A percentile compares a stretch with the other conserved stretches of the same genome.
Evolutionary conservation across 306 rosid species (phyloP).

Genomic region (Fragaria iinumae): DNA sequence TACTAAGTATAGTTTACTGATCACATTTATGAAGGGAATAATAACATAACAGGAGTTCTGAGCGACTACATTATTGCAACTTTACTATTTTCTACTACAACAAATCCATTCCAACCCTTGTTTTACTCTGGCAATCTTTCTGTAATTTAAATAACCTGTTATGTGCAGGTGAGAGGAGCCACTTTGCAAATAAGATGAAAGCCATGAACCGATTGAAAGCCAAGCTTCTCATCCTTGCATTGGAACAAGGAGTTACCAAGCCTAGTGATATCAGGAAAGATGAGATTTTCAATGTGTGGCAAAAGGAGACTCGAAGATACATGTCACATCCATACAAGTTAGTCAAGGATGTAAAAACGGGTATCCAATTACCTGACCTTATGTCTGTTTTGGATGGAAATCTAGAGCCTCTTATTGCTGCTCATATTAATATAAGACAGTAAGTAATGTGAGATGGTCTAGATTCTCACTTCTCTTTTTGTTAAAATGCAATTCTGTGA

Average conservation of each 20-base stretch:
- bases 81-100: background rate
- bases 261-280: slow-evolving; percentile 46
- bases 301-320: slow-evolving; percentile 54
- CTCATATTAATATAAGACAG: slow-evolving; percentile 52
- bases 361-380: slow-evolving; percentile 49
- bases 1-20: background rate
- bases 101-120: background rate
- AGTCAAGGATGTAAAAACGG: slow-evolving; percentile 71
- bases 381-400: slow-evolving; percentile 66
- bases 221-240: slow-evolving; percentile 60
- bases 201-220: slow-evolving; percentile 75
- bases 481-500: slow-evolving; percentile 1
- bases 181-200: slow-evolving; percentile 71
- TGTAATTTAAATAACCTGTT: background rate
- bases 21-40: background rate
- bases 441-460: slow-evolving; percentile 25
- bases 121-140: background rate
- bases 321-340: slow-evolving; percentile 48
- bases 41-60: background rate
- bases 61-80: background rate
- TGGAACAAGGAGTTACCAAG: slow-evolving; percentile 56
- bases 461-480: background rate
- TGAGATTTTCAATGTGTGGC: slow-evolving; percentile 43
- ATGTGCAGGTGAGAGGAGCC: slow-evolving; percentile 71
- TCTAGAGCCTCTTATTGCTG: slow-evolving; percentile 69